Evolutionary conservation across 2,329 filamentous ascomycete species (phyloP), one percentile per base, ranked within the genome.

Genomic region (Penicillium decumbens): DNA sequence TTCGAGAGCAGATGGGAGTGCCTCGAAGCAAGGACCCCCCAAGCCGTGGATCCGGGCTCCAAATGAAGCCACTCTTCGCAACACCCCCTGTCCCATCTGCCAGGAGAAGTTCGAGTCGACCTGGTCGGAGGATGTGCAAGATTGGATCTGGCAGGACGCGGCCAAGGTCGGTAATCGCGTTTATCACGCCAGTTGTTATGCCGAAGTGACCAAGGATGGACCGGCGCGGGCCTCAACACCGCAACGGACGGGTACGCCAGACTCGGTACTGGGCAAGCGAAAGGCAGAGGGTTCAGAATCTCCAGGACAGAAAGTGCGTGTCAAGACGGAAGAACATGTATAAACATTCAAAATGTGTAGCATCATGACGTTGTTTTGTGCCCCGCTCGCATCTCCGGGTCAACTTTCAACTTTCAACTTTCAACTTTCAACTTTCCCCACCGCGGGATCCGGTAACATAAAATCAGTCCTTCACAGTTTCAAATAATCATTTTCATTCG

Each of bases 131-230:
- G 89, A 95, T 55, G 88, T 87, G 15, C 90, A 97, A 70, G 92
- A 98, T 64, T 97, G 91, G 80, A 92, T 98, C 35, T 97, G 93
- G 88, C 85, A 89, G 69, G 92, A 98, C 69, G 88, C 92, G 0
- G 78, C 88, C 43, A 80, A 85, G 56, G 82, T 95, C 27, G 88
- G 87, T 30, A 82, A 80, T 48, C 83, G 89, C 55, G 86, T 93
- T 13, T 97, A 89, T 63, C 93, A 98, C 69, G 89, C 86, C 9
- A 95, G 84, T 47, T 98, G 93, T 67, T 89, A 92, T 67, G 81
- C 83, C 15, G 92, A 96, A 72, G 87, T 88, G 28, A 86, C 81
- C 30, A 85, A 83, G 64, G 84, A 86, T 57, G 78, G 80, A 6
- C 77, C 70, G 23, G 54, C 59, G 50, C 63, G 59, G 20, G 62